These are phyloP conservation scores for Ramichloridium luteum DNA, from an alignment of 2,329 filamentous ascomycete genomes.

Conservation along the genomic window DNA sequence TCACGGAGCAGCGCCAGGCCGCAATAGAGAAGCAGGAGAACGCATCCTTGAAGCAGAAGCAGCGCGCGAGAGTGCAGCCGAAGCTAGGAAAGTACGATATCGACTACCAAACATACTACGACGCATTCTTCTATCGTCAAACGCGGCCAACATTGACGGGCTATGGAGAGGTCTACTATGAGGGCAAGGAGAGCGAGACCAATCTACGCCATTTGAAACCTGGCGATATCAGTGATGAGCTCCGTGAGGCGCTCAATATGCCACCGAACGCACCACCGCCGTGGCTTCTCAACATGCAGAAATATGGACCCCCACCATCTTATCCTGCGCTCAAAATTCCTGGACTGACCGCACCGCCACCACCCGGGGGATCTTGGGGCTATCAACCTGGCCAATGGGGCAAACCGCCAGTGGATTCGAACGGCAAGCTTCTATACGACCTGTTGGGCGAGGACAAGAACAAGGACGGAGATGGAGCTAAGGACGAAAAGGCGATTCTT, in stretches of 20 bases:
- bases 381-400: slow-evolving; percentile 93
- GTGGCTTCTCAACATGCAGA: slow-evolving; percentile 95
- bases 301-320: slow-evolving; percentile 82
- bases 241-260: slow-evolving; percentile 89
- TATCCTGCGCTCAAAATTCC: slow-evolving; percentile 94
- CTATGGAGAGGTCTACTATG: slow-evolving; percentile 98
- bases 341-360: slow-evolving; percentile 85
- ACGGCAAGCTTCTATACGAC: slow-evolving; percentile 1
- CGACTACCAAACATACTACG: slow-evolving; percentile 95
- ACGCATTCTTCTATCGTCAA: slow-evolving; percentile 96
- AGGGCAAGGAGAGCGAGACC: slow-evolving; percentile 96
- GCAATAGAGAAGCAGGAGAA: slow-evolving; percentile 92
- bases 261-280: slow-evolving; percentile 84
- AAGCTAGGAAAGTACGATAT: slow-evolving; percentile 98
- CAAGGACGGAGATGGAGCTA: slow-evolving; percentile 60
- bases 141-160: slow-evolving; percentile 88
- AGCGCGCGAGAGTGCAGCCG: slow-evolving; percentile 81
- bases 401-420: slow-evolving; percentile 71
- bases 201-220: slow-evolving; percentile 83
- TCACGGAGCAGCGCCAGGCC: slow-evolving; percentile 94
- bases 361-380: slow-evolving; percentile 80
- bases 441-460: slow-evolving; percentile 55
- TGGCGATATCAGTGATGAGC: slow-evolving; percentile 75
- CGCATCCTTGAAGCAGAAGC: slow-evolving; percentile 84
- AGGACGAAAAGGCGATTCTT: slow-evolving; percentile 37